phyloP scores from a whole-genome alignment of 2,329 filamentous ascomycete species.

The Fusarium paranaense region DNA sequence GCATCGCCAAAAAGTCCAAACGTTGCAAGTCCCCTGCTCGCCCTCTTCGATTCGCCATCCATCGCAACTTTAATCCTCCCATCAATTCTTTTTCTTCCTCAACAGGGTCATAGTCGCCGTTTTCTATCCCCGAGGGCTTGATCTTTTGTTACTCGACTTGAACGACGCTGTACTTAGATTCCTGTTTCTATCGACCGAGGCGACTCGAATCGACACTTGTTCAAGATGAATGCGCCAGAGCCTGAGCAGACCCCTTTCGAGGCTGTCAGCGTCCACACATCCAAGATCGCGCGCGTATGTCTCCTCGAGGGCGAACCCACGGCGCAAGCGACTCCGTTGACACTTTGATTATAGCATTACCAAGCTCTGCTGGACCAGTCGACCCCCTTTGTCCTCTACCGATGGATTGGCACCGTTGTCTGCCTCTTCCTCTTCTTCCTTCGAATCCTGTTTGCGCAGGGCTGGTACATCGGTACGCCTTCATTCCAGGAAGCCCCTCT shows the following conservation, averaged over 20 bases:
- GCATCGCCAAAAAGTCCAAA: conserved; percentile 40
- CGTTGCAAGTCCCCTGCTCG: conserved; percentile 11
- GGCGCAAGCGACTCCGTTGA: conserved; percentile 12
- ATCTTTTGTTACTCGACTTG: not conserved
- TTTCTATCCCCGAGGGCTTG: not conserved
- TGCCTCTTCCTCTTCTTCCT: conserved; percentile 85
- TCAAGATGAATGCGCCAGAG: conserved; percentile 84
- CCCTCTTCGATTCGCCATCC: conserved; percentile 21
- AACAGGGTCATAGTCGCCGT: conserved; percentile 11
- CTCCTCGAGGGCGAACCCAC: conserved; percentile 27
- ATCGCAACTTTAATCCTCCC: conserved; percentile 12
- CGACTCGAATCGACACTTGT: conserved; percentile 18
- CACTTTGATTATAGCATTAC: conserved; percentile 74
- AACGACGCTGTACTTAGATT: not conserved
- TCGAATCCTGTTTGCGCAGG: conserved; percentile 90
- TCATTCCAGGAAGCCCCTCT: not conserved
- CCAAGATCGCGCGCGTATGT: conserved; percentile 76
- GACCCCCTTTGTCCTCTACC: conserved; percentile 88
- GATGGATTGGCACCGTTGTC: conserved; percentile 87
- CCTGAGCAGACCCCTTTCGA: conserved; percentile 92
- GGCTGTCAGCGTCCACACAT: conserved; percentile 88
- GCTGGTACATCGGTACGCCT: conserved; percentile 93
- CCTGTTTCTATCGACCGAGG: conserved; percentile 11
- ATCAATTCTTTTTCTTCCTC: conserved; percentile 10
- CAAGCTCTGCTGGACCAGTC: conserved; percentile 94